Evolutionary conservation across 2,329 filamentous ascomycete species (phyloP).

Genomic region (Nemania sp.): DNA sequence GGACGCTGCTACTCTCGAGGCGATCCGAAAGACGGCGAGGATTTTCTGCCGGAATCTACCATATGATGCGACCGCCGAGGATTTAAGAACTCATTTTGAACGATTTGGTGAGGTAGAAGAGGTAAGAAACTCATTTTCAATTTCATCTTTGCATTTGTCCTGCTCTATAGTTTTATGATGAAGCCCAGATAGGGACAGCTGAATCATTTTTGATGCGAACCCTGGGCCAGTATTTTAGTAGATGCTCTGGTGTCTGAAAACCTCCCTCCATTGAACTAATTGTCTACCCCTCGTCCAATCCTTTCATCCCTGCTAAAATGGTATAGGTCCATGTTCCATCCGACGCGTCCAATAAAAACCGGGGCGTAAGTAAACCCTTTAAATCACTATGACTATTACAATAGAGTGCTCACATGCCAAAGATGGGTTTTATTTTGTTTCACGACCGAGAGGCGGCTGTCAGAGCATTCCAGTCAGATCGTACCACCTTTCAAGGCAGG

Average conservation of each 20-base stretch:
- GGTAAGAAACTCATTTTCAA: constrained; percentile 65
- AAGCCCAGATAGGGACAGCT: constrained; percentile 99
- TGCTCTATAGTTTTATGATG: constrained; percentile 69
- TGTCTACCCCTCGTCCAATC: constrained; percentile 33
- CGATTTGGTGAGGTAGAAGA: constrained; percentile 80
- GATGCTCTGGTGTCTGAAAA: constrained; percentile 93
- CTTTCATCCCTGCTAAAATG: constrained; percentile 47
- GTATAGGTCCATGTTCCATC: constrained; percentile 83
- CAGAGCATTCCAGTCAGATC: constrained; percentile 80
- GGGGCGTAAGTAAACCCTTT: constrained; percentile 57
- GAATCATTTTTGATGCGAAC: constrained; percentile 85
- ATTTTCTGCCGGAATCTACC: constrained; percentile 89
- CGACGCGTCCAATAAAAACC: constrained; percentile 72
- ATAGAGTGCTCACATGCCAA: constrained; percentile 17
- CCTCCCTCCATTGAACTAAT: constrained; percentile 41
- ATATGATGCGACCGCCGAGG: constrained; percentile 77
- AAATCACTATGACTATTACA: neutral
- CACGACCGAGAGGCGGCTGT: constrained; percentile 72
- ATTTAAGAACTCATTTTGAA: constrained; percentile 73
- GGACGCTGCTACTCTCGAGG: constrained; percentile 49
- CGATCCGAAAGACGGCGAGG: constrained; percentile 73
- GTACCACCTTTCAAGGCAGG: constrained; percentile 87
- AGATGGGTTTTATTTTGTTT: constrained; percentile 84
- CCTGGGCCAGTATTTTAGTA: constrained; percentile 99
- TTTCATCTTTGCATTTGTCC: constrained; percentile 23